These are phyloP conservation scores for Haemoproteus tartakovskyi DNA, from an alignment of 169 alveolate species.

Conservation along the genomic window DNA sequence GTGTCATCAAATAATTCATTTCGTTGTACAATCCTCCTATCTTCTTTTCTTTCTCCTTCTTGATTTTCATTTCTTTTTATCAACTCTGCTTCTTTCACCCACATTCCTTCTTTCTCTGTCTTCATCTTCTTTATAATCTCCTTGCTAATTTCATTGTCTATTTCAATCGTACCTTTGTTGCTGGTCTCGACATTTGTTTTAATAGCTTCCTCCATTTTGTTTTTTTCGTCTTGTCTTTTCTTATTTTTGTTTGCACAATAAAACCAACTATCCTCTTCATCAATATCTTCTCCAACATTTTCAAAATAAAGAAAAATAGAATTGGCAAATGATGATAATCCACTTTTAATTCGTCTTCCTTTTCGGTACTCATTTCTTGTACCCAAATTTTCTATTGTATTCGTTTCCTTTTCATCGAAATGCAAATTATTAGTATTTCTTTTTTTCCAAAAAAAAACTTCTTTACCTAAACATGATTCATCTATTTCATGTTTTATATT, in stretches of 20 bases:
- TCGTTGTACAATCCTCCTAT: too few species aligned
- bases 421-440: neutral
- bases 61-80: too few species aligned
- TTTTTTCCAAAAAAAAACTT: too few species aligned
- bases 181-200: neutral
- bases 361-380: neutral
- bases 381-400: neutral
- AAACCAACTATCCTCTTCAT: slow-evolving; percentile 50
- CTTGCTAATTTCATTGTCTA: too few species aligned
- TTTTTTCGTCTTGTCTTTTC: neutral
- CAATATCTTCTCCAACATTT: slow-evolving; percentile 45
- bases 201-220: too few species aligned
- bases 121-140: neutral
- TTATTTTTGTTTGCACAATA: neutral
- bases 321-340: slow-evolving; percentile 14
- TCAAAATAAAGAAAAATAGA: slow-evolving; percentile 33
- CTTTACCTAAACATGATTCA: too few species aligned
- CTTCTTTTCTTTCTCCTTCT: neutral
- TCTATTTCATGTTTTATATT: too few species aligned
- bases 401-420: neutral
- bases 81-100: too few species aligned
- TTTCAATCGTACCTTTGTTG: too few species aligned
- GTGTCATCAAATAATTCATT: too few species aligned
- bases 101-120: neutral
- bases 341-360: neutral